Percentiles rank a stretch among this genome's conserved stretches.
Evolutionary conservation across 2,329 filamentous ascomycete species (phyloP).

Genomic region (Beauveria pseudobassiana): DNA sequence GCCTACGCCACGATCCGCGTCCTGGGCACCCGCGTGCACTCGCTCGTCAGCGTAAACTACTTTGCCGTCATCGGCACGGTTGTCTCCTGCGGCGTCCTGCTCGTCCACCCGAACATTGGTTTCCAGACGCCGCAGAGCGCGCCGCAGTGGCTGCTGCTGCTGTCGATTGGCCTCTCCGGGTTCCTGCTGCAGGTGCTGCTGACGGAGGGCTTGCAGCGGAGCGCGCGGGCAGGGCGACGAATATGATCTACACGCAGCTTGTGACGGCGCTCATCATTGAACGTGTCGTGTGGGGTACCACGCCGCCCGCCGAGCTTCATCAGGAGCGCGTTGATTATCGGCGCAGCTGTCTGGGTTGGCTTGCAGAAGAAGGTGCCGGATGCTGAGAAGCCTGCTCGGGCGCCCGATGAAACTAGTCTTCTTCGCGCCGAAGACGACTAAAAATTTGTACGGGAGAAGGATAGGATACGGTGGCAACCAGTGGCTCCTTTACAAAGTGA

Average conservation of each 20-base stretch:
- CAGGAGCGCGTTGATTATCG: slow-evolving; percentile 33
- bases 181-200: slow-evolving; percentile 75
- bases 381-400: slow-evolving; percentile 10
- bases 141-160: slow-evolving; percentile 40
- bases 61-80: slow-evolving; percentile 62
- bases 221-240: slow-evolving; percentile 35
- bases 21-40: slow-evolving; percentile 67
- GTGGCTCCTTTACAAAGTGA: not conserved
- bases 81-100: slow-evolving; percentile 55
- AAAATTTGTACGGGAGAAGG: not conserved
- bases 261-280: slow-evolving; percentile 31
- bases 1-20: slow-evolving; percentile 68
- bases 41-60: slow-evolving; percentile 71
- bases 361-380: slow-evolving; percentile 30
- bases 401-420: slow-evolving; percentile 27
- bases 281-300: slow-evolving; percentile 35
- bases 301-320: slow-evolving; percentile 29
- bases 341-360: slow-evolving; percentile 34
- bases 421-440: slow-evolving; percentile 10
- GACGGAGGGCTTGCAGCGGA: slow-evolving; percentile 66
- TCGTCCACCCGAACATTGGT: slow-evolving; percentile 32
- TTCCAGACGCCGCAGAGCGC: slow-evolving; percentile 27
- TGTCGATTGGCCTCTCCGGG: slow-evolving; percentile 58
- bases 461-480: not conserved
- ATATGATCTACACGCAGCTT: slow-evolving; percentile 27